Evolutionary conservation across 306 rosid genomes (phyloP).

Genomic region (Delonix regia): DNA sequence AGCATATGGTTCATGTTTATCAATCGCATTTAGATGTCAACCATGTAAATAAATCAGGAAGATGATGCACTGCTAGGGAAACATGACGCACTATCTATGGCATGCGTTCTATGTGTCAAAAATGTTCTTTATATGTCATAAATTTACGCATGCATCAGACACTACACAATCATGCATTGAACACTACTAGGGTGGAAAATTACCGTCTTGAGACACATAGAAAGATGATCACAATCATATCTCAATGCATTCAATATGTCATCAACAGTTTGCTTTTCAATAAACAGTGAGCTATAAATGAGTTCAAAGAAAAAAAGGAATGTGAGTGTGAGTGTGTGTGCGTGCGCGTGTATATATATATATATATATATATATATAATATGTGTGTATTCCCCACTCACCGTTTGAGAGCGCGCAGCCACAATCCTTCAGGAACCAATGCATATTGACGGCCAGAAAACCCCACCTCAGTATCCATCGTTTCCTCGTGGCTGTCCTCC

Average conservation of each 20-base stretch:
- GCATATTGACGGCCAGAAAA: conserved; percentile 71
- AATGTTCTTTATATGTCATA: neutral
- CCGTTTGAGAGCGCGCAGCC: conserved; percentile 80
- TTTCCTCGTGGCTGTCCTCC: conserved; percentile 42
- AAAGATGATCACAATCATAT: neutral
- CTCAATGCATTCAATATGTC: neutral
- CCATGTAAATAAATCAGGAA: neutral
- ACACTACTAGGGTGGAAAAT: neutral
- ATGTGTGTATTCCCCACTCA: conserved; percentile 15
- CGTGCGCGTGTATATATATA: neutral
- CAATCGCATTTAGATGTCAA: neutral
- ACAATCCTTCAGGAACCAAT: conserved; percentile 67
- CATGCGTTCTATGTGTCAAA: neutral
- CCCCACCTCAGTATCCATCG: conserved; percentile 44
- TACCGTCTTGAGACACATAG: neutral
- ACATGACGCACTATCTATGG: neutral
- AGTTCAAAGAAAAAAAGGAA: neutral
- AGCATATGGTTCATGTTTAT: neutral
- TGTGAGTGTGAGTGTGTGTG: neutral
- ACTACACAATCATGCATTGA: neutral
- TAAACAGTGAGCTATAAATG: conserved; percentile 6
- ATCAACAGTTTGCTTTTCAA: conserved; percentile 1
- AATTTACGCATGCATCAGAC: neutral
- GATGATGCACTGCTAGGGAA: neutral
- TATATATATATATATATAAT: too few species aligned